Percentiles rank a stretch among this genome's conserved stretches.
These are phyloP conservation scores for Lecanosticta acicola DNA, from an alignment of 2,329 filamentous ascomycete species.

Conservation along the genomic window DNA sequence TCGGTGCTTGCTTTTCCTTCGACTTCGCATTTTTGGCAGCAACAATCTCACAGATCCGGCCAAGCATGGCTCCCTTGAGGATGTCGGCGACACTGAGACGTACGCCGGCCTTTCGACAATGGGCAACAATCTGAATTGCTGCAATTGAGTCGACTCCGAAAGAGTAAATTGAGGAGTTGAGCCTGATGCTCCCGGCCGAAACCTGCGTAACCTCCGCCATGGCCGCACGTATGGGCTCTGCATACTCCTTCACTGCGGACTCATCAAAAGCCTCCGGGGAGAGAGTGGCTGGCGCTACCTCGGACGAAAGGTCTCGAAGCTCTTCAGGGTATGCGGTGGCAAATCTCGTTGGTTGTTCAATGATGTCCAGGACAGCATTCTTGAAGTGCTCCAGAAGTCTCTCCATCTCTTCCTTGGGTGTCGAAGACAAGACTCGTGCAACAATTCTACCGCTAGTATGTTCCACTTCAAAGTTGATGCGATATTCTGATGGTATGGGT, in stretches of 20 bases:
- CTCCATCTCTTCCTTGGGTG: slow-evolving; percentile 4
- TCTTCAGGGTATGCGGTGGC: slow-evolving; percentile 3
- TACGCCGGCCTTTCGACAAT: slow-evolving; percentile 10
- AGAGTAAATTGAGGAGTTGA: slow-evolving; percentile 11
- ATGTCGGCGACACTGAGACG: slow-evolving; percentile 13
- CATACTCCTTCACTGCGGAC: slow-evolving; percentile 5
- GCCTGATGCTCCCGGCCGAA: slow-evolving; percentile 8
- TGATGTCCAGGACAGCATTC: slow-evolving; percentile 7
- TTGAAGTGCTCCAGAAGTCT: slow-evolving; percentile 9
- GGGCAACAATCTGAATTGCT: slow-evolving; percentile 13
- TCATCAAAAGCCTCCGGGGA: slow-evolving; percentile 1
- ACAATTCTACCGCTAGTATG: slow-evolving; percentile 8
- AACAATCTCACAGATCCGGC: slow-evolving; percentile 12
- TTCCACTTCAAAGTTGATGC: slow-evolving; percentile 14
- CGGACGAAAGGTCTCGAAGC: background rate
- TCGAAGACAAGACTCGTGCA: slow-evolving; percentile 9
- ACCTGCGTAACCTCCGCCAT: slow-evolving; percentile 15
- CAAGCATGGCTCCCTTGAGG: slow-evolving; percentile 11
- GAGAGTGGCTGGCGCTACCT: background rate
- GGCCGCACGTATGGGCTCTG: slow-evolving; percentile 8
- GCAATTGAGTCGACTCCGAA: slow-evolving; percentile 16
- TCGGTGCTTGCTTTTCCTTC: background rate
- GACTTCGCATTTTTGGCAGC: slow-evolving; percentile 1
- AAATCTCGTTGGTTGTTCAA: slow-evolving; percentile 9
- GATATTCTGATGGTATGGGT: slow-evolving; percentile 14